Evolutionary conservation across 2,329 filamentous ascomycete species (phyloP).

Genomic region (Neonectria sp.): DNA sequence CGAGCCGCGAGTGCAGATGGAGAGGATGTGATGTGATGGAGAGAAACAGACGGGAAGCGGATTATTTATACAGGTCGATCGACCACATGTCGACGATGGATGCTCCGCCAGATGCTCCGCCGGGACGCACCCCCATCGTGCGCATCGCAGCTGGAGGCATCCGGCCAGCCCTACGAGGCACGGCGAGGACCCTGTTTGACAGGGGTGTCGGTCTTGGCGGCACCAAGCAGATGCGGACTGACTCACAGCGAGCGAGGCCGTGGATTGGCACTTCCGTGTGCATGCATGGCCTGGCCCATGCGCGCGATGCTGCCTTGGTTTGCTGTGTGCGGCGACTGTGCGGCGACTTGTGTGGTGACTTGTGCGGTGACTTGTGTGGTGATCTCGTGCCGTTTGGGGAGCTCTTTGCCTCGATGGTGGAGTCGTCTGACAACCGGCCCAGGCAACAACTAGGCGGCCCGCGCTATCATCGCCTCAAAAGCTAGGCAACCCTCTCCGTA

Average conservation of each 20-base stretch:
- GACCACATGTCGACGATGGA: not conserved
- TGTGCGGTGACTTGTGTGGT: not conserved
- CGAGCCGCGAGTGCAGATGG: not conserved
- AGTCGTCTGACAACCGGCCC: constrained; percentile 1
- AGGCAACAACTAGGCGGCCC: not conserved
- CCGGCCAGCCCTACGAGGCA: constrained; percentile 6
- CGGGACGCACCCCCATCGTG: not conserved
- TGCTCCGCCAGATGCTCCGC: not conserved
- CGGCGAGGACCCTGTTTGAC: not conserved
- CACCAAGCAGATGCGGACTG: not conserved
- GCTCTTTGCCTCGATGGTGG: not conserved
- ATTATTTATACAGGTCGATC: not conserved
- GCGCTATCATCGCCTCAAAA: not conserved
- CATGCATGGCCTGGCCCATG: constrained; percentile 18
- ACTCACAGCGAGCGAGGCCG: not conserved
- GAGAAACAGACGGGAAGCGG: not conserved
- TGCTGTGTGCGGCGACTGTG: not conserved
- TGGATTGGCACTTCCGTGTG: not conserved
- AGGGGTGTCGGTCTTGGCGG: not conserved
- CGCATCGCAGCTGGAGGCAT: not conserved
- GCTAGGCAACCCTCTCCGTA: not conserved
- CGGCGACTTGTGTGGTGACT: not conserved
- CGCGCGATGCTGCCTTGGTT: not conserved
- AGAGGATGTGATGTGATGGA: not conserved
- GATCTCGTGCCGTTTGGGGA: too few relatives aligned